A percentile compares a stretch with the other conserved stretches of the same genome.
Conservation (phyloP, 2,329 filamentous ascomycete species). For the Leptosphaerulina australis region DNA sequence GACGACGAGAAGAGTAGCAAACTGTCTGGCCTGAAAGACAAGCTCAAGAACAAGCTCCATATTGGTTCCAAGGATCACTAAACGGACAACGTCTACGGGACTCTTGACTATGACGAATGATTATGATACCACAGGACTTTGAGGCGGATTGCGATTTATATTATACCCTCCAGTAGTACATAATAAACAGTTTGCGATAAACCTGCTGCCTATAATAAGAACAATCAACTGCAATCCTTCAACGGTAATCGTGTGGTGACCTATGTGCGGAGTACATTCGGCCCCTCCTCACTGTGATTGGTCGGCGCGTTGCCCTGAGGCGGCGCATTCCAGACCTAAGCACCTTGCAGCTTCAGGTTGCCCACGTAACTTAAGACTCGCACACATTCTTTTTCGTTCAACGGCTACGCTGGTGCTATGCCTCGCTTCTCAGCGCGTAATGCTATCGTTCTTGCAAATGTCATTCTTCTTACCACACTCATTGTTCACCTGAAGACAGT, state of each 20-base stretch:
- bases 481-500: slow-evolving; percentile 40
- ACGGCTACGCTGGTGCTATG: slow-evolving; percentile 27
- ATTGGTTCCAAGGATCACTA: slow-evolving; percentile 47
- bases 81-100: slow-evolving; percentile 3
- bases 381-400: slow-evolving; percentile 1
- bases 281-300: slow-evolving; percentile 5
- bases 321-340: not conserved
- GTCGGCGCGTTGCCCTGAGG: not conserved
- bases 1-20: slow-evolving; percentile 49
- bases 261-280: slow-evolving; percentile 3
- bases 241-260: too few species aligned
- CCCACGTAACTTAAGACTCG: not conserved
- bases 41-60: slow-evolving; percentile 74
- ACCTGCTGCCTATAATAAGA: not conserved
- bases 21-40: slow-evolving; percentile 61
- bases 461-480: slow-evolving; percentile 35
- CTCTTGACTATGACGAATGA: slow-evolving; percentile 14
- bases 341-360: not conserved
- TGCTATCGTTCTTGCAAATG: slow-evolving; percentile 28
- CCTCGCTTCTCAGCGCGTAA: slow-evolving; percentile 41
- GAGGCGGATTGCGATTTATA: slow-evolving; percentile 7
- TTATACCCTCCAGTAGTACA: slow-evolving; percentile 14
- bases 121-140: slow-evolving; percentile 34
- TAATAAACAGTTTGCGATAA: slow-evolving; percentile 9
- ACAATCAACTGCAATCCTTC: too few species aligned